Conservation (phyloP, 257 asterid species). For the Ajuga chamaepitys region DNA sequence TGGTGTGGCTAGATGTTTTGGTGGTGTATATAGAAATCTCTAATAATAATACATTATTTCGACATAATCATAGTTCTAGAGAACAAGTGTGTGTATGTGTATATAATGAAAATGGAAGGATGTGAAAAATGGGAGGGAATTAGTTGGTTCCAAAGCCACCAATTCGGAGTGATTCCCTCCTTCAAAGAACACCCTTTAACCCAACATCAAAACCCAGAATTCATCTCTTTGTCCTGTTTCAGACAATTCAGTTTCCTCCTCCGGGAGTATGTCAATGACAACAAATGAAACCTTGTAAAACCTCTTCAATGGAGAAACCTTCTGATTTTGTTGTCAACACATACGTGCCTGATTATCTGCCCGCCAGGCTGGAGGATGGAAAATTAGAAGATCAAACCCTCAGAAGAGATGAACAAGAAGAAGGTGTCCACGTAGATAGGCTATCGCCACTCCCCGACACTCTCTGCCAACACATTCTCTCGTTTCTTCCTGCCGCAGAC, state of each 20-base stretch:
- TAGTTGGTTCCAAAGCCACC: background rate
- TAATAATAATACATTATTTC: no score
- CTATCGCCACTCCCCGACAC: constrained; percentile 24
- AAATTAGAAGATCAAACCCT: background rate
- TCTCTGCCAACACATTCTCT: constrained; percentile 22
- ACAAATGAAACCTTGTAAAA: background rate
- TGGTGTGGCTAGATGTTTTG: no score
- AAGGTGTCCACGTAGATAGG: constrained; percentile 2
- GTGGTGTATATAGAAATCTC: no score
- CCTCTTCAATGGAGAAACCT: constrained; percentile 5
- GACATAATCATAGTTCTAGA: background rate
- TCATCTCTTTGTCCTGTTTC: background rate
- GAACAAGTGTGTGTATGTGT: background rate
- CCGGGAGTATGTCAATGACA: constrained; percentile 2
- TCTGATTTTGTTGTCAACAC: constrained; percentile 16
- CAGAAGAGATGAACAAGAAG: background rate
- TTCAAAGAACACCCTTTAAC: background rate
- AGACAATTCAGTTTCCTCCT: background rate
- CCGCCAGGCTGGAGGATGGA: no score
- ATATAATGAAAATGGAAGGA: background rate
- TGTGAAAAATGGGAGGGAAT: background rate
- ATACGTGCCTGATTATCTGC: constrained; percentile 4
- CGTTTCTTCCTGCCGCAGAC: constrained; percentile 18
- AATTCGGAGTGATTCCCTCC: constrained; percentile 5
- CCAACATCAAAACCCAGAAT: background rate